Base-by-base conservation (phyloP, 164 flowering plant species). In the Echeveria elegans region DNA sequence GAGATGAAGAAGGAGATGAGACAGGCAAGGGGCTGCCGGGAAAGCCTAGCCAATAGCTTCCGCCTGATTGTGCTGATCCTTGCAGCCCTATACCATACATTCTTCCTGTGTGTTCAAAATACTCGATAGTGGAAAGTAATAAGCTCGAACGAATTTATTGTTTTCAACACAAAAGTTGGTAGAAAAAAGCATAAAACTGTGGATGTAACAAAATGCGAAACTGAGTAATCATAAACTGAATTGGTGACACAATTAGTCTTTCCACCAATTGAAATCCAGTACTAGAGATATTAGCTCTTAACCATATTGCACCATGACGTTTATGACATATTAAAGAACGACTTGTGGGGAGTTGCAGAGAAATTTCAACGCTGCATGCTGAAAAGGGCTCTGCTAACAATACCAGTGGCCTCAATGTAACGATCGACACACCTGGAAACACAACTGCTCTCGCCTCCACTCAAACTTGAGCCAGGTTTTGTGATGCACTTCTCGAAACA, bases 361-460 rank as follows among this genome's bases (percentile, higher is more conserved):
- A 59, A 62, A 48, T 26, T 36, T 79, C 69, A 86, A 47, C 81
- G 86, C 4, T 69, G 72, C 21, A 72, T 63, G 65, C 78, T 80
- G 65, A 90, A 87, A 6, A 92, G 80, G 70, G 97, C 81, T 78
- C 70, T 83, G 77, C 94, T 78, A 23, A 95, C 60, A 32, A 95
- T 88, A 32, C 94, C 89, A 5, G 96, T 88, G 15, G 99, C 99
- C 62, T 95, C 99, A 58, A 95, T 86, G 69, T 95, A 95, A 66
- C 96, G 99, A 41, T 95, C 99, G 72, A 92, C 85, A 64, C 99
- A 95, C 78, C 97, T 83, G 8, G 99, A 92, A 21, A 91, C 70
- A 82, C 97, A 95, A 75, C 97, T 95, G 69, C 92, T 80, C 77
- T 95, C 99, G 18, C 97, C 79, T 31, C 97, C 92, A 60, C 99